Evolutionary conservation across 1,139 yeast species (phyloP), one percentile per base, ranked within the genome.

Genomic region (Yamadazyma mexicana): DNA sequence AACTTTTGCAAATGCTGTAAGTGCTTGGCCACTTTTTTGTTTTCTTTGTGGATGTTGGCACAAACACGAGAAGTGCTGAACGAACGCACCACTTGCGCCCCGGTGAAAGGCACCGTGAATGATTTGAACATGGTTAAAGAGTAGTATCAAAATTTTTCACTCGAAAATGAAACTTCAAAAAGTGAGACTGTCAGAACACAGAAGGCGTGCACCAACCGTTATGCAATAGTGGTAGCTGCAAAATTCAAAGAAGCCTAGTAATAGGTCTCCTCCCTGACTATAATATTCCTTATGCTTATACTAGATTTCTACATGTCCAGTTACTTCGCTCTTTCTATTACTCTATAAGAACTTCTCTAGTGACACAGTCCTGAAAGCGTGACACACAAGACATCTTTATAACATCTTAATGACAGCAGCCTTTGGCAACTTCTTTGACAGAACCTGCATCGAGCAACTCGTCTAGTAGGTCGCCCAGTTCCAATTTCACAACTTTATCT

Each of bases 1-100:
- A 79, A 87, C 56, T 86, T 77, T 35, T 77, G 66, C 48, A 87
- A 74, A 47, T 75, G 77, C 36, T 80, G 75, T 46, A 82, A 51
- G 60, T 86, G 94, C 43, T 71, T 57, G 20, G 57, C 52, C 10
- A 55, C 52, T 42, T 61, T 63, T 14, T 39, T 30, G 17, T 28
- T 39, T 1, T 23, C 18, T 5, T 5, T 20, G 5, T 20, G 5
- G 22, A 8, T 20, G 15, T 35, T 34, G 14, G 14, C 14, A 11
- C 23, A 22, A 2, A 17, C 25, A 17, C 23, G 18, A 2, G 31
- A n/a, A 6, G 23, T 22, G 12, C 37, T 34, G 29, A 30, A 15
- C n/a, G 20, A 4, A 11, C 31, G 16, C 8, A 16, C 7, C 6
- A 26, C 9, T 10, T 26, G 29, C 10, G 17, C 22, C 22, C 22